These are phyloP conservation scores for Penicillium sp. DNA, from an alignment of 2,329 filamentous ascomycete species.

Conservation along the genomic window DNA sequence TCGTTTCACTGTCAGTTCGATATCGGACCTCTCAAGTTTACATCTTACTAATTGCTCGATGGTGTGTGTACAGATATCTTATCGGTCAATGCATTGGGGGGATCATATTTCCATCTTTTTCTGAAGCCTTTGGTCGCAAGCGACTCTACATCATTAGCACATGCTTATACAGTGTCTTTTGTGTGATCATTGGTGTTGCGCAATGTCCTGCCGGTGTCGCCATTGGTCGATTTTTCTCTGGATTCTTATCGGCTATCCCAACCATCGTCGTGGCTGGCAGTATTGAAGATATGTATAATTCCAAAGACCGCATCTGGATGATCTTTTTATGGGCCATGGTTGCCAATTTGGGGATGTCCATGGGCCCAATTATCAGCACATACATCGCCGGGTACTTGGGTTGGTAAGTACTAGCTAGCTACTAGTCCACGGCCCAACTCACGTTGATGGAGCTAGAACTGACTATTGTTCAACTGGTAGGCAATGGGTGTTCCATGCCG, in stretches of 20 bases:
- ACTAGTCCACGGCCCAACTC: not conserved
- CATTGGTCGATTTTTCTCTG: slow-evolving; percentile 47
- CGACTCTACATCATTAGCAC: slow-evolving; percentile 34
- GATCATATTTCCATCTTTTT: slow-evolving; percentile 37
- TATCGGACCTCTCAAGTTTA: not conserved
- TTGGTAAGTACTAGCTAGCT: slow-evolving; percentile 36
- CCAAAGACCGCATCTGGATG: slow-evolving; percentile 48
- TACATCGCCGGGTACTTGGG: slow-evolving; percentile 41
- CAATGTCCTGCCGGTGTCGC: slow-evolving; percentile 39
- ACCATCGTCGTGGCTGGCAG: slow-evolving; percentile 51
- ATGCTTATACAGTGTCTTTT: slow-evolving; percentile 26
- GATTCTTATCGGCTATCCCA: slow-evolving; percentile 52
- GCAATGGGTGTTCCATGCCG: slow-evolving; percentile 51
- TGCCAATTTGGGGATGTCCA: slow-evolving; percentile 45
- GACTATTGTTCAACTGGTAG: slow-evolving; percentile 23
- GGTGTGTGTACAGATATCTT: slow-evolving; percentile 23
- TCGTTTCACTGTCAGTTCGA: slow-evolving; percentile 14
- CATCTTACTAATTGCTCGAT: not conserved
- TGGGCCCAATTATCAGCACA: slow-evolving; percentile 49
- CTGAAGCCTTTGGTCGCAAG: slow-evolving; percentile 39
- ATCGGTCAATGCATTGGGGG: slow-evolving; percentile 33
- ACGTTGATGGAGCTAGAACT: not conserved
- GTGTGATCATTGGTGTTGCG: slow-evolving; percentile 40
- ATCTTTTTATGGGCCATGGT: slow-evolving; percentile 49
- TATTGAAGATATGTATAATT: slow-evolving; percentile 55